Conservation (phyloP, 2,329 filamentous ascomycete genomes). For the Fusarium sp. region DNA sequence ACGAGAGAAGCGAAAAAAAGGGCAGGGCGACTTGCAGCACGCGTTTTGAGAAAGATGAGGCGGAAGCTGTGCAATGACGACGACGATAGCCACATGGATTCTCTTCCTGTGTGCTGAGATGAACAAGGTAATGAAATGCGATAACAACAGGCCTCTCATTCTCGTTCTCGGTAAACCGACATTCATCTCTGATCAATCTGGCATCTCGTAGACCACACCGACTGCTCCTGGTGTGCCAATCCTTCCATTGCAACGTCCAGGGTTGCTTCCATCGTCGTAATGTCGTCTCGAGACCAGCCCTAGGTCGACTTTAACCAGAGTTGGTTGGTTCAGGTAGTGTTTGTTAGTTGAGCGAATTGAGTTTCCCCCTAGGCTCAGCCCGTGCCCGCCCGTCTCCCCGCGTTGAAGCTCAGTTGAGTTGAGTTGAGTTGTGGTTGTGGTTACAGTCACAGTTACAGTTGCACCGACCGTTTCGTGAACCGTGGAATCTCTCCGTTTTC, state of each 20-base stretch:
- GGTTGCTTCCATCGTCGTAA: conserved; percentile 5
- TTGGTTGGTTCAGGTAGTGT: not conserved
- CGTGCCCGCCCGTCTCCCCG: conserved; percentile 25
- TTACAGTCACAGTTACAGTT: not conserved
- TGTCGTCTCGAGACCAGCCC: not conserved
- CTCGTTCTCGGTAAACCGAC: not conserved
- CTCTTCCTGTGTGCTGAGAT: not conserved
- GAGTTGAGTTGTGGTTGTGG: not conserved
- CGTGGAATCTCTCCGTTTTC: not conserved
- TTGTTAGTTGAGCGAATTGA: conserved; percentile 12
- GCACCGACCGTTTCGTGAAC: not conserved
- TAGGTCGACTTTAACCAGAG: not conserved
- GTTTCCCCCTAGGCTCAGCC: conserved; percentile 19
- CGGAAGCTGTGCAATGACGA: not conserved
- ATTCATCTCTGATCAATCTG: not conserved
- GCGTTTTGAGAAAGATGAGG: not conserved
- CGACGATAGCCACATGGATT: not conserved
- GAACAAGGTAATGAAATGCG: not conserved
- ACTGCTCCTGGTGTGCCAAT: conserved; percentile 27
- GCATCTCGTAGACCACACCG: not conserved
- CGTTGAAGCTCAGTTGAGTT: not conserved
- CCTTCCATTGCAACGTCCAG: conserved; percentile 25
- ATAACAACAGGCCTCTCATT: not conserved
- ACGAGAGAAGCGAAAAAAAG: not conserved
- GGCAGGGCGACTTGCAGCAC: not conserved